Evolutionary conservation across 495 filamentous ascomycete species (phyloP).

Genomic region (Penicillium riverlandense): DNA sequence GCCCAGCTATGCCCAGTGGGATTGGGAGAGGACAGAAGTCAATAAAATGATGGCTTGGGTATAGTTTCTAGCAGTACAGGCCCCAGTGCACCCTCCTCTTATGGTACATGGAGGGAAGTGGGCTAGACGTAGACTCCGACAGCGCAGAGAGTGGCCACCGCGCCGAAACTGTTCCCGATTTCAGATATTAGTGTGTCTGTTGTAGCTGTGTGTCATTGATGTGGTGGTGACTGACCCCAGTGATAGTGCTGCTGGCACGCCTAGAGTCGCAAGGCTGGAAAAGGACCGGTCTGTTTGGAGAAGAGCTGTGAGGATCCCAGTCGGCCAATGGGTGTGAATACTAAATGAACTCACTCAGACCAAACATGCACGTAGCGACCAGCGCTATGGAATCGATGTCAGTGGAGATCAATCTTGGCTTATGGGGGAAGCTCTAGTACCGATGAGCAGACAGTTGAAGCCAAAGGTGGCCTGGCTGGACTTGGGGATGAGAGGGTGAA

Average conservation of each 20-base stretch:
- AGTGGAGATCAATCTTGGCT: slow-evolving; percentile 5
- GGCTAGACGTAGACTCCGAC: slow-evolving; percentile 94
- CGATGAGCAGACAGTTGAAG: slow-evolving; percentile 66
- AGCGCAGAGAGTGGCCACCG: slow-evolving; percentile 96
- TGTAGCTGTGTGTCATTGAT: neutral
- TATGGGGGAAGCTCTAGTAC: slow-evolving; percentile 27
- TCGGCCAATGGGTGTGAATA: neutral
- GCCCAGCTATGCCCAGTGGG: neutral
- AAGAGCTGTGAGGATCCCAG: slow-evolving; percentile 2
- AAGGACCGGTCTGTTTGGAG: slow-evolving; percentile 70
- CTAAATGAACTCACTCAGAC: slow-evolving; percentile 59
- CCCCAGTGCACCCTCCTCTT: slow-evolving; percentile 24
- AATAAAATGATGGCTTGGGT: slow-evolving; percentile 14
- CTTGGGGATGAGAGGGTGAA: slow-evolving; percentile 73
- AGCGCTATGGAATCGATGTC: slow-evolving; percentile 37
- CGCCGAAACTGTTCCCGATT: slow-evolving; percentile 63
- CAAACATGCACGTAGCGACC: slow-evolving; percentile 64
- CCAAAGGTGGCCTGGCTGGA: slow-evolving; percentile 76
- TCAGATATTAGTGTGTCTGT: slow-evolving; percentile 1
- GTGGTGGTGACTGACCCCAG: slow-evolving; percentile 66
- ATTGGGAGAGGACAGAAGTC: neutral
- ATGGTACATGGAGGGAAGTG: slow-evolving; percentile 31
- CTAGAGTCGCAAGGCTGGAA: slow-evolving; percentile 65
- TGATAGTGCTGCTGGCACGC: slow-evolving; percentile 78
- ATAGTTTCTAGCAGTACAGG: slow-evolving; percentile 29